phyloP scores from a whole-genome alignment of 2,329 filamentous ascomycete genomes.

The Cladophialophora exuberans region DNA sequence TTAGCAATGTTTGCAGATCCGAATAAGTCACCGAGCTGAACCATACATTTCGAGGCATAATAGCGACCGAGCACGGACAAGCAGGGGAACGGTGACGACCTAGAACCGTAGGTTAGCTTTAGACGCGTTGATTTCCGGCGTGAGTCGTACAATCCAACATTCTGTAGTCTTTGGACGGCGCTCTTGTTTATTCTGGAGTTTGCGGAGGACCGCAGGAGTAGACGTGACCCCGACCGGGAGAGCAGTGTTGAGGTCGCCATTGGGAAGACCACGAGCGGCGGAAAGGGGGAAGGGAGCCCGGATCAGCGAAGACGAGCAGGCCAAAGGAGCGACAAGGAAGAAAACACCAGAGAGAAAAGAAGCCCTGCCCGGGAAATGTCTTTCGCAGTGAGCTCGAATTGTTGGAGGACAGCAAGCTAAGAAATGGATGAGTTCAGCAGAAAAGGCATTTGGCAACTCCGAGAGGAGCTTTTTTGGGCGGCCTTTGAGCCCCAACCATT shows the following conservation, averaged over 20 bases:
- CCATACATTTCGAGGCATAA: constrained; percentile 71
- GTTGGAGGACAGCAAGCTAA: constrained; percentile 26
- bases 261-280: constrained; percentile 37
- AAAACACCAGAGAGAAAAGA: constrained; percentile 6
- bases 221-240: constrained; percentile 49
- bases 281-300: constrained; percentile 8
- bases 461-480: constrained; percentile 9
- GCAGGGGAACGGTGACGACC: constrained; percentile 45
- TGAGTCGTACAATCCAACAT: constrained; percentile 44
- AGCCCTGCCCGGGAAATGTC: constrained; percentile 18
- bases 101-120: constrained; percentile 22
- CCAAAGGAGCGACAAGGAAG: constrained; percentile 30
- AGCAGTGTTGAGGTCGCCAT: constrained; percentile 59
- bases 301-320: constrained; percentile 9
- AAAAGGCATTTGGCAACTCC: no score
- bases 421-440: constrained; percentile 26
- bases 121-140: background rate
- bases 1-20: constrained; percentile 26
- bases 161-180: constrained; percentile 47
- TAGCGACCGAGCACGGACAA: constrained; percentile 65
- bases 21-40: constrained; percentile 2
- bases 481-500: constrained; percentile 3
- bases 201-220: constrained; percentile 44
- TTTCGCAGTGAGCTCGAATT: constrained; percentile 11
- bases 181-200: constrained; percentile 47